Base-by-base conservation (phyloP, 192 early-diverging fungal genomes). In the Gonapodya sp. region DNA sequence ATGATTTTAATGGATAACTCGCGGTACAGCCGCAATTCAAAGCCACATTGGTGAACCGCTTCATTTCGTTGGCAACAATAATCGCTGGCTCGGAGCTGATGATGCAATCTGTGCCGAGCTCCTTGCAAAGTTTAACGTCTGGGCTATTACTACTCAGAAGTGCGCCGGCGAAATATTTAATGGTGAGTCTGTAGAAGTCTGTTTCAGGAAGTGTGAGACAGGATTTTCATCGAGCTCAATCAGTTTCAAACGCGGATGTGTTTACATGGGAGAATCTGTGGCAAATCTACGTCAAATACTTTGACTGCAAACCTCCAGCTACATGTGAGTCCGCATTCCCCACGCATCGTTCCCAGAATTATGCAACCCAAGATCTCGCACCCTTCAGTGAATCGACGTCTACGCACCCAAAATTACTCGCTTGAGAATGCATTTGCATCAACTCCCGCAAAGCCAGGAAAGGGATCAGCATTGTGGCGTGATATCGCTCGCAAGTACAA, bases 71-170 rank as follows among this genome's bases (percentile, higher is more conserved):
- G 75, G 75, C 2, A 77, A 18, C 31, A 18, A 34, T 8, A 18
- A 77, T 18, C 75, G 75, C 2, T 34, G 18, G 30, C 30, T 77
- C 75, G 34, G 34, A 18, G 75, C 75, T 77, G 75, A 77, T 31
- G 75, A 77, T 33, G 75, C 75, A 77, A 77, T 77, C 2, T 77
- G 75, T 34, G 75, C 75, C 75, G 75, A 18, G 8, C 34, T 77
- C 18, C 75, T 77, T 18, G 75, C 75, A 34, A 34, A 77, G 31
- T 77, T 77, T 31, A 34, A 77, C 75, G 75, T 77, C 34, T 77
- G 75, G 75, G 16, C 18, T 31, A 34, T 34, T 33, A 77, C 75
- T 8, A 77, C 75, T 16, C 75, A 16, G 8, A 2, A 18, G 75
- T 77, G 75, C 31, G 75, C 18, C 2, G 75, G 75, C 30, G 75